These are phyloP conservation scores for Lecanicillium sp. DNA, from an alignment of 2,329 filamentous ascomycete species.

Conservation along the genomic window DNA sequence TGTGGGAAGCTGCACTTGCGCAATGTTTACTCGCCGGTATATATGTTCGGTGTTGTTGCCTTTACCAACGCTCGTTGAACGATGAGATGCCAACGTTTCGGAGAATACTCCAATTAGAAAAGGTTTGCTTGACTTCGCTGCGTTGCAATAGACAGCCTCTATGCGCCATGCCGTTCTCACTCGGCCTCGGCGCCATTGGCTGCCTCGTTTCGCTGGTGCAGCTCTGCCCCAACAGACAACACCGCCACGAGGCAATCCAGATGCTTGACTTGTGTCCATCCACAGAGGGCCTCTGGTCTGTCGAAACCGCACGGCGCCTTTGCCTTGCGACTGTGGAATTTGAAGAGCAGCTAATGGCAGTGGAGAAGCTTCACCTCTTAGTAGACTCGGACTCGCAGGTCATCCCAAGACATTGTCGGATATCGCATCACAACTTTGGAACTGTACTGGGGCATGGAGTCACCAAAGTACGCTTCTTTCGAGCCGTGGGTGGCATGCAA, in stretches of 20 bases:
- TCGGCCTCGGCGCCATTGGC: not conserved
- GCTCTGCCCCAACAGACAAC: not conserved
- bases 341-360: not conserved
- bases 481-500: not conserved
- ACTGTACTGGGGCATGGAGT: not conserved
- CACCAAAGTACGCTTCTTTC: not conserved
- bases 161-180: not conserved
- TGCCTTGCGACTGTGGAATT: not conserved
- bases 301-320: not conserved
- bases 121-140: not conserved
- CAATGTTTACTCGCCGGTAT: slow-evolving; percentile 1
- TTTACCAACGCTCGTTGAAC: not conserved
- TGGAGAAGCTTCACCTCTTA: not conserved
- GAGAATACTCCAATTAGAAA: not conserved
- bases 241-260: not conserved
- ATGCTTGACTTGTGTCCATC: not conserved
- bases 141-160: not conserved
- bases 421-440: not conserved
- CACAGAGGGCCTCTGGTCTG: not conserved
- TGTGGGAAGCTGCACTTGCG: not conserved
- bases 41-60: not conserved
- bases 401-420: not conserved
- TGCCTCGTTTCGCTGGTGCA: not conserved
- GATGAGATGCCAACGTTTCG: not conserved
- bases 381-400: not conserved